These are phyloP conservation scores for Cercospora sojina DNA, from an alignment of 2,329 filamentous ascomycete genomes.

Conservation along the genomic window DNA sequence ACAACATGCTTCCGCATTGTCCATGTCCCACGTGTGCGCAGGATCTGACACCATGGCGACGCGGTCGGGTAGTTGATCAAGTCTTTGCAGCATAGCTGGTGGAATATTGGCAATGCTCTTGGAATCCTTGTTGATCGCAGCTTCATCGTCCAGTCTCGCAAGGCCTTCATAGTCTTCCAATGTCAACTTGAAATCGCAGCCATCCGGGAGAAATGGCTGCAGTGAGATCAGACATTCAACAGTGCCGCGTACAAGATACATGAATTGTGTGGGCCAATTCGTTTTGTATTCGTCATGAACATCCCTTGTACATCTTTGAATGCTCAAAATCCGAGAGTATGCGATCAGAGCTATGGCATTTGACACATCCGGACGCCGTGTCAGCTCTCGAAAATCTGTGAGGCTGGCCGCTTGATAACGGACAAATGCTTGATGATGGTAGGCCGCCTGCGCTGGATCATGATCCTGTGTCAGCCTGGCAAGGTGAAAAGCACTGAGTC, in stretches of 20 bases:
- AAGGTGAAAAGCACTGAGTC: slow-evolving; percentile 15
- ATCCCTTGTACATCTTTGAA: slow-evolving; percentile 14
- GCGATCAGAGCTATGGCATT: slow-evolving; percentile 20
- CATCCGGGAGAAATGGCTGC: slow-evolving; percentile 14
- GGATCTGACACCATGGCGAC: neutral
- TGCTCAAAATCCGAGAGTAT: slow-evolving; percentile 12
- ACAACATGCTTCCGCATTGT: slow-evolving; percentile 13
- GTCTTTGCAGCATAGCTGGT: neutral
- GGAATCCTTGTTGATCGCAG: neutral
- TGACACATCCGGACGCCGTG: slow-evolving; percentile 13
- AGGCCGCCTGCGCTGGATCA: slow-evolving; percentile 2
- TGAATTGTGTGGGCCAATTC: slow-evolving; percentile 8
- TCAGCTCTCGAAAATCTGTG: slow-evolving; percentile 14
- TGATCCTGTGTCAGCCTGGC: neutral
- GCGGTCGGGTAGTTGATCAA: slow-evolving; percentile 4
- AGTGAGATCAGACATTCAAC: slow-evolving; percentile 14
- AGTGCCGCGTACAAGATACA: slow-evolving; percentile 15
- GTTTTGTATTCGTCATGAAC: slow-evolving; percentile 5
- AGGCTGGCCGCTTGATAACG: slow-evolving; percentile 15
- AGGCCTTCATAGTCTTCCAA: slow-evolving; percentile 13
- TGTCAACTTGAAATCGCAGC: slow-evolving; percentile 16
- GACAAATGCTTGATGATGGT: slow-evolving; percentile 13
- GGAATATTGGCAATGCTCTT: slow-evolving; percentile 12
- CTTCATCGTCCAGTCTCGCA: slow-evolving; percentile 7
- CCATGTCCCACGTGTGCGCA: neutral